Evolutionary conservation across 768 basidiomycete genomes (phyloP).

Genomic region (Boletus edulis): DNA sequence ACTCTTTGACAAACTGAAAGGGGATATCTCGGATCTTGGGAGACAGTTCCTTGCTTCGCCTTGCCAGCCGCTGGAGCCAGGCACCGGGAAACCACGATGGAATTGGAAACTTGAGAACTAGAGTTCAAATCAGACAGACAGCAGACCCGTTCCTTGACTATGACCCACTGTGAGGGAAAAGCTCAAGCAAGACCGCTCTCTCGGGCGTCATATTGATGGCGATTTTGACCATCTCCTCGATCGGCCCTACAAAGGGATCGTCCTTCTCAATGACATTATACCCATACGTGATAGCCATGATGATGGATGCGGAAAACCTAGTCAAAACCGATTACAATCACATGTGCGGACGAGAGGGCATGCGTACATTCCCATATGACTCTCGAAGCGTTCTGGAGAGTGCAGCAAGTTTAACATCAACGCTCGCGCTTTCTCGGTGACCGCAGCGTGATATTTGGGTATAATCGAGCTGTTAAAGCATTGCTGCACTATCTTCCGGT

Average conservation of each 20-base stretch:
- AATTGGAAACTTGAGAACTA: constrained; percentile 21
- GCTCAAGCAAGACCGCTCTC: constrained; percentile 15
- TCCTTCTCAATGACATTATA: constrained; percentile 17
- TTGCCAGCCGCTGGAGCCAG: constrained; percentile 7
- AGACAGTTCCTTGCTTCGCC: constrained; percentile 8
- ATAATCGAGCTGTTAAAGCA: constrained; percentile 10
- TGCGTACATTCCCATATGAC: constrained; percentile 18
- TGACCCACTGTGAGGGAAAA: constrained; percentile 21
- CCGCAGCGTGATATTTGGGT: constrained; percentile 8
- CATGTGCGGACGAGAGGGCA: neutral
- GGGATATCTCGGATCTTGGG: constrained; percentile 16
- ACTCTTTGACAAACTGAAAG: constrained; percentile 23
- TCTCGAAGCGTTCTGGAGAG: constrained; percentile 14
- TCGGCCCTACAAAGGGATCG: constrained; percentile 15
- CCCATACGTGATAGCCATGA: constrained; percentile 22
- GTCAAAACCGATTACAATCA: neutral
- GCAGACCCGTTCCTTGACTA: neutral
- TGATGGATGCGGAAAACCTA: constrained; percentile 19
- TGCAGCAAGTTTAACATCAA: constrained; percentile 12
- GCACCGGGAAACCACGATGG: constrained; percentile 20
- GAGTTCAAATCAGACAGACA: neutral
- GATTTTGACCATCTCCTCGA: constrained; percentile 11
- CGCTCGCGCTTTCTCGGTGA: constrained; percentile 1
- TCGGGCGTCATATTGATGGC: constrained; percentile 17
- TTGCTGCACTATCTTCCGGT: constrained; percentile 18